These are phyloP conservation scores for Trichophyton rubrum DNA, from an alignment of 2,329 filamentous ascomycete genomes.

Conservation along the genomic window DNA sequence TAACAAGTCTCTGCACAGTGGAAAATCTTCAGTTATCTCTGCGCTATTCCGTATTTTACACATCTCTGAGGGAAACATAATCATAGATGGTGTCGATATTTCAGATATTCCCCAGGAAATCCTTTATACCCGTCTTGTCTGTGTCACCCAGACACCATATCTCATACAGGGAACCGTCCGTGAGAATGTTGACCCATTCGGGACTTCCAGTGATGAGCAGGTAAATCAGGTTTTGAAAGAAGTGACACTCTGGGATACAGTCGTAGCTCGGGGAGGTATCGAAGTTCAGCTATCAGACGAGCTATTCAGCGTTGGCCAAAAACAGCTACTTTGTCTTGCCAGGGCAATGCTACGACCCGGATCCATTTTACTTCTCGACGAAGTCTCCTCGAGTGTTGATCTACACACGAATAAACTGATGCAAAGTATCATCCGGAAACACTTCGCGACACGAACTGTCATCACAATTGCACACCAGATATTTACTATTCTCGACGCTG, in stretches of 20 bases:
- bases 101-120: conserved; percentile 1
- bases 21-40: conserved; percentile 8
- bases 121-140: conserved; percentile 10
- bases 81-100: conserved; percentile 9
- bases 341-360: conserved; percentile 3
- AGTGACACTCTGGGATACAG: conserved; percentile 2
- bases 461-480: conserved; percentile 76
- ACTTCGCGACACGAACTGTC: conserved; percentile 81
- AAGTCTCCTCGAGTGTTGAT: conserved; percentile 37
- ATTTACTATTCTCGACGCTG: conserved; percentile 18
- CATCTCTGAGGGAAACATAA: conserved; percentile 2
- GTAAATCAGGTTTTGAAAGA: conserved; percentile 1
- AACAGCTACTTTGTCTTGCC: conserved; percentile 6
- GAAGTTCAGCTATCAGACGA: not conserved
- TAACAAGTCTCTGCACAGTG: not conserved
- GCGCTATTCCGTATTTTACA: conserved; percentile 5
- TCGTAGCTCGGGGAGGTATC: conserved; percentile 3
- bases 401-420: conserved; percentile 54
- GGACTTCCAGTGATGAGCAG: not conserved
- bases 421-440: conserved; percentile 49
- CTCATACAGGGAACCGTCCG: conserved; percentile 5
- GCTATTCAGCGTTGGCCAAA: not conserved
- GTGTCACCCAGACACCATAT: conserved; percentile 12
- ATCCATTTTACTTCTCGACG: conserved; percentile 4
- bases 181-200: conserved; percentile 6